phyloP scores from a whole-genome alignment of 139 green algal species.

The Chlorella sp. region DNA sequence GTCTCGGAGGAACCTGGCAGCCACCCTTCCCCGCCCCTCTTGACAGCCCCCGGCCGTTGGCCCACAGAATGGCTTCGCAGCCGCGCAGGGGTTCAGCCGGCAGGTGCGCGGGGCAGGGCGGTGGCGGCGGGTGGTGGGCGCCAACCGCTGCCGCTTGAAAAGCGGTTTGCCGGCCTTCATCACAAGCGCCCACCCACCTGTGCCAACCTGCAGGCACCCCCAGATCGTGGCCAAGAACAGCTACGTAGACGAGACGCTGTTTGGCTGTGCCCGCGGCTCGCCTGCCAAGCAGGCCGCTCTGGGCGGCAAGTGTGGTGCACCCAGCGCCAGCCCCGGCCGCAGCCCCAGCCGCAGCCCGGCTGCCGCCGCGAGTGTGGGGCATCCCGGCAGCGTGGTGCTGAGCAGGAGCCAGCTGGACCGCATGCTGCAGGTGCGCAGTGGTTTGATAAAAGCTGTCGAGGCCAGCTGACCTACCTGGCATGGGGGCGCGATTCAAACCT shows the following conservation, averaged over 20 bases:
- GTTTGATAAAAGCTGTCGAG: not conserved
- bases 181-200: not conserved
- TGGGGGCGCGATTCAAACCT: not conserved
- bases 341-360: not conserved
- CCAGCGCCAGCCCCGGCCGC: not conserved
- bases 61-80: not conserved
- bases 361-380: not conserved
- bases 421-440: slow-evolving; percentile 29
- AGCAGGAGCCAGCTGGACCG: slow-evolving; percentile 32
- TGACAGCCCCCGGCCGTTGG: not conserved
- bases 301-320: not conserved
- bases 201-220: not conserved
- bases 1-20: no score
- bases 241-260: slow-evolving; percentile 38
- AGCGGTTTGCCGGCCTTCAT: not conserved
- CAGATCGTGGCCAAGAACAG: slow-evolving; percentile 14
- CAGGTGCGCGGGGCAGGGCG: not conserved
- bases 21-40: no score
- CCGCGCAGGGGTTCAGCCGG: not conserved
- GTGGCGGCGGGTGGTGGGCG: not conserved
- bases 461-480: not conserved
- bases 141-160: not conserved
- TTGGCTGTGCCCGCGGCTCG: slow-evolving; percentile 8
- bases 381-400: not conserved
- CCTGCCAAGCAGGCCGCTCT: not conserved